Conservation (phyloP, 2,329 filamentous ascomycete species). For the Botryotinia convoluta region DNA sequence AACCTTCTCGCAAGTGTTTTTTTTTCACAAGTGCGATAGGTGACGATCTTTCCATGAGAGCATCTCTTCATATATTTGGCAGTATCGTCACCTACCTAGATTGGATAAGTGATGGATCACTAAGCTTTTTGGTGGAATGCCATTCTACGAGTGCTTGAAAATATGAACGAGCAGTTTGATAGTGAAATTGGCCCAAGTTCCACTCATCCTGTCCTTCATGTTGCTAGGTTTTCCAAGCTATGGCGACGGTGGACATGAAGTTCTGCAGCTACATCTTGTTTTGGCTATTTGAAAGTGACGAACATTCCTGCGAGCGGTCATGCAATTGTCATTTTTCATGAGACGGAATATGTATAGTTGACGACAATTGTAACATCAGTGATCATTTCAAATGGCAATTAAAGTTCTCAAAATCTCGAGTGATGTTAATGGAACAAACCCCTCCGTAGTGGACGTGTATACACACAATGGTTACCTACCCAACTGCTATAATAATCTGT, state of each 20-base stretch:
- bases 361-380: not conserved
- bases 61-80: not conserved
- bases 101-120: not conserved
- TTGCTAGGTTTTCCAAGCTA: too few species aligned
- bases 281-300: not conserved
- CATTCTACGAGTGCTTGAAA: not conserved
- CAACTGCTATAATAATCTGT: not conserved
- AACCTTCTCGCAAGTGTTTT: too few species aligned
- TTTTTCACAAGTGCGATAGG: not conserved
- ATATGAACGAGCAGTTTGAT: not conserved
- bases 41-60: not conserved
- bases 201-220: too few species aligned
- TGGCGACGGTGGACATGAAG: not conserved
- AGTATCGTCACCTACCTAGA: not conserved
- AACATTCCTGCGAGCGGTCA: not conserved
- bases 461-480: not conserved
- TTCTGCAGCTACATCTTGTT: not conserved
- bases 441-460: not conserved
- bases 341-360: not conserved
- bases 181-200: too few species aligned
- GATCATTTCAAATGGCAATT: too few species aligned
- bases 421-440: not conserved
- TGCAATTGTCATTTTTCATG: not conserved
- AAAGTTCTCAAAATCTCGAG: not conserved
- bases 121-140: not conserved